Percentiles rank a stretch among this genome's conserved stretches.
These are phyloP conservation scores for Macrophomina pseudophaseolina DNA, from an alignment of 2,329 filamentous ascomycete species.

Conservation along the genomic window DNA sequence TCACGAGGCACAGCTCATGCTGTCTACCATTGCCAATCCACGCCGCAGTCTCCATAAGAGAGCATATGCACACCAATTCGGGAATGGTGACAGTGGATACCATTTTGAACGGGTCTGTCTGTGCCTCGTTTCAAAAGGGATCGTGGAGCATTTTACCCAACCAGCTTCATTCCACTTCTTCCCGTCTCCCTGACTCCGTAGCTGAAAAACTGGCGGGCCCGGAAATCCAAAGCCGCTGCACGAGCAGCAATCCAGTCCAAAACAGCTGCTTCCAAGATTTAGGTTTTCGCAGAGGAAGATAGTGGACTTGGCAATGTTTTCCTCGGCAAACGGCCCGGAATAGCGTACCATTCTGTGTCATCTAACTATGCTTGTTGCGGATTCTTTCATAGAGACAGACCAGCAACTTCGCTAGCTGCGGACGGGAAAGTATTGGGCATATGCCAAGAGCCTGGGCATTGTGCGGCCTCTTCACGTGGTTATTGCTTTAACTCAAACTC, in stretches of 20 bases:
- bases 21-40: background rate
- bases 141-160: background rate
- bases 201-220: too few species aligned
- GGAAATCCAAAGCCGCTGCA: background rate
- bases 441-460: background rate
- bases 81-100: background rate
- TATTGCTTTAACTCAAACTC: background rate
- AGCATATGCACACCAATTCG: background rate
- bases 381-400: background rate
- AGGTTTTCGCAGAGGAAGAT: background rate
- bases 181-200: too few species aligned
- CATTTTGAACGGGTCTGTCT: background rate
- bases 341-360: background rate
- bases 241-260: background rate
- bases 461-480: background rate
- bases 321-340: background rate
- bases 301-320: constrained; percentile 3
- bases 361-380: background rate
- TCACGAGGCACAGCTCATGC: constrained; percentile 9
- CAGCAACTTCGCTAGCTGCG: too few species aligned
- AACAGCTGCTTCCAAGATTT: background rate
- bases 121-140: background rate
- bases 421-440: too few species aligned
- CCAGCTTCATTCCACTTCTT: background rate
- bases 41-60: background rate